These are phyloP conservation scores for Trichocladium antarcticum DNA, from an alignment of 495 filamentous ascomycete species.

Conservation along the genomic window DNA sequence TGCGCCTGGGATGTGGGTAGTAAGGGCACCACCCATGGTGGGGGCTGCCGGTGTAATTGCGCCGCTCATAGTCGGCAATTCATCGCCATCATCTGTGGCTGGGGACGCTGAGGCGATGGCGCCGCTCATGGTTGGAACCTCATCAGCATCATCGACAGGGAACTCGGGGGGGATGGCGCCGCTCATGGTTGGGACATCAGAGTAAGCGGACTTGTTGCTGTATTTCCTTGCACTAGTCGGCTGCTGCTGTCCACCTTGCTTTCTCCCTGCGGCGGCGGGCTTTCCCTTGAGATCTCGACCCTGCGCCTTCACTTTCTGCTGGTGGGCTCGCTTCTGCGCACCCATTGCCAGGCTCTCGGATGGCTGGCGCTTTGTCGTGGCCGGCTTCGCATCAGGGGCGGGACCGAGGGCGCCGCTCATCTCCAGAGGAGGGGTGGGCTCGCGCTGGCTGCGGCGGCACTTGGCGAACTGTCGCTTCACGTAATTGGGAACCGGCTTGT, in stretches of 20 bases:
- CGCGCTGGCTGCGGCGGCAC: conserved; percentile 1
- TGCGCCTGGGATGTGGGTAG: too few species aligned
- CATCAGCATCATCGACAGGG: too few species aligned
- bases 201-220: too few species aligned
- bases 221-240: neutral
- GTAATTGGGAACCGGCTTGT: neutral
- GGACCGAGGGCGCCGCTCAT: conserved; percentile 17
- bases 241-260: neutral
- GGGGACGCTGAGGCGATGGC: too few species aligned
- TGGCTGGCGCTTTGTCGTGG: neutral
- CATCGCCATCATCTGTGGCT: too few species aligned
- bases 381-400: neutral
- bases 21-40: too few species aligned
- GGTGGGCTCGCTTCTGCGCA: conserved; percentile 11
- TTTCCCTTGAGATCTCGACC: neutral
- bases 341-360: conserved; percentile 3
- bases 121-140: too few species aligned
- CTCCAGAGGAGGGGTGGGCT: neutral
- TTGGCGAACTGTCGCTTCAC: neutral
- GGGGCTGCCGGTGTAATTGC: too few species aligned
- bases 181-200: too few species aligned
- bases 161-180: too few species aligned
- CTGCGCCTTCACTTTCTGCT: conserved; percentile 6
- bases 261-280: neutral
- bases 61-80: too few species aligned